Evolutionary conservation across 2,329 filamentous ascomycete species (phyloP).

Genomic region (Trichothecium sympodiale): DNA sequence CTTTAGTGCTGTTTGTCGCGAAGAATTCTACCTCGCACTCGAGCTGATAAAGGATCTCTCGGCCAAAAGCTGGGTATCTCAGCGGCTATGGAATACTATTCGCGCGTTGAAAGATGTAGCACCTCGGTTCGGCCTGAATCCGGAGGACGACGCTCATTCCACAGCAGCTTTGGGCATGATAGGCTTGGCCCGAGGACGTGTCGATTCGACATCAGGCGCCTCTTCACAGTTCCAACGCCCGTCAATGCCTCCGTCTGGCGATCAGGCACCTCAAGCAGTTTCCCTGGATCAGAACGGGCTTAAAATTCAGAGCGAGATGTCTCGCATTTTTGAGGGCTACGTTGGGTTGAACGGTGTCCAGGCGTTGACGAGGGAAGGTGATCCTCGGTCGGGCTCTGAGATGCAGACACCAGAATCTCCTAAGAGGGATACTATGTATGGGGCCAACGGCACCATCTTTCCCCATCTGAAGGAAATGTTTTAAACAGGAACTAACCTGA

Average conservation of each 20-base stretch:
- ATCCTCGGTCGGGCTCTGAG: slow-evolving; percentile 12
- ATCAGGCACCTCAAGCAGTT: slow-evolving; percentile 5
- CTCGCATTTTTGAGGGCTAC: slow-evolving; percentile 30
- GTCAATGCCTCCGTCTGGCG: slow-evolving; percentile 12
- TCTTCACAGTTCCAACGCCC: slow-evolving; percentile 17
- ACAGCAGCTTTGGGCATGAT: slow-evolving; percentile 44
- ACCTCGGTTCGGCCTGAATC: slow-evolving; percentile 51
- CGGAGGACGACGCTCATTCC: slow-evolving; percentile 37
- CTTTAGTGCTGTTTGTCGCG: slow-evolving; percentile 56
- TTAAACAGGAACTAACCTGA: too few relatives aligned
- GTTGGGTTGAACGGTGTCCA: slow-evolving; percentile 23
- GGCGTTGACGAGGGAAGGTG: slow-evolving; percentile 9
- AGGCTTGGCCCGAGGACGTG: slow-evolving; percentile 33
- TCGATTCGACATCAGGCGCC: slow-evolving; percentile 12
- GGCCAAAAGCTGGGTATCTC: slow-evolving; percentile 58
- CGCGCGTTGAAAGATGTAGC: slow-evolving; percentile 61
- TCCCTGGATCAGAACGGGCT: slow-evolving; percentile 30
- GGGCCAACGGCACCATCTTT: slow-evolving; percentile 21
- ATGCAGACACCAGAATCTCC: slow-evolving; percentile 12
- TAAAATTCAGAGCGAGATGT: slow-evolving; percentile 43
- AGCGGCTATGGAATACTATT: slow-evolving; percentile 64
- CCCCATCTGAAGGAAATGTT: slow-evolving; percentile 26
- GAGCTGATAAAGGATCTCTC: slow-evolving; percentile 65
- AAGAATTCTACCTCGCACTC: slow-evolving; percentile 71
- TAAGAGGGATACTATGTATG: slow-evolving; percentile 12